Conservation (phyloP, 73 alveolate genomes). For the Blepharisma stoltei region DNA sequence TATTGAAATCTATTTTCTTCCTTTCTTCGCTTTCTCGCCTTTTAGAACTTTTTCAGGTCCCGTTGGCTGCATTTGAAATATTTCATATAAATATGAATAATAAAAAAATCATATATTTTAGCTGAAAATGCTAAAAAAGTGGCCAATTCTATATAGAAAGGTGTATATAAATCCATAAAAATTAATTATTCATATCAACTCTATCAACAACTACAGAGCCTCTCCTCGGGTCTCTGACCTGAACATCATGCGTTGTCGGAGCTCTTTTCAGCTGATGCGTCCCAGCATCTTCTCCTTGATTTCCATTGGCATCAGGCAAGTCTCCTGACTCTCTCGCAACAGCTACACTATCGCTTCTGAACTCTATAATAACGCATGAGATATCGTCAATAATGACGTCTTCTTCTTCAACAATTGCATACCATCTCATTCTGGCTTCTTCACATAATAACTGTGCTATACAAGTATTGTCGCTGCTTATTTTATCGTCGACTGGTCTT, state of each 20-base stretch:
- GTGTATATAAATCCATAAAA: no score
- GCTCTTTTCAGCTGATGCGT: not conserved
- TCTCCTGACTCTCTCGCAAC: no score
- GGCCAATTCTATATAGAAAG: no score
- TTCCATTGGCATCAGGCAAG: no score
- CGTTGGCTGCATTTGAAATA: no score
- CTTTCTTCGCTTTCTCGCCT: no score
- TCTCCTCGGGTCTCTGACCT: conserved; percentile 21
- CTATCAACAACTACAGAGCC: conserved; percentile 1
- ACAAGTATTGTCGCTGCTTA: not conserved
- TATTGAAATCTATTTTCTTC: no score
- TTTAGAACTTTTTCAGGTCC: no score
- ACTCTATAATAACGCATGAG: conserved; percentile 2
- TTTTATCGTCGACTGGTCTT: not conserved
- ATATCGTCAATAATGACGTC: conserved; percentile 34
- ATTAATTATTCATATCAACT: not conserved
- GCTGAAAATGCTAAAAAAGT: no score
- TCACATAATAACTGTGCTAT: conserved; percentile 21
- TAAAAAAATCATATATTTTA: no score
- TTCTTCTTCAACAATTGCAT: conserved; percentile 29
- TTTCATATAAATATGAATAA: no score
- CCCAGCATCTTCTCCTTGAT: not conserved
- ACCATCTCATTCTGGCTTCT: conserved; percentile 25
- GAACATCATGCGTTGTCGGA: not conserved
- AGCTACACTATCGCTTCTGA: not conserved